Evolutionary conservation across 306 rosid species (phyloP), one percentile per base, ranked within the genome.

Genomic region (Casuarina equisetifolia): DNA sequence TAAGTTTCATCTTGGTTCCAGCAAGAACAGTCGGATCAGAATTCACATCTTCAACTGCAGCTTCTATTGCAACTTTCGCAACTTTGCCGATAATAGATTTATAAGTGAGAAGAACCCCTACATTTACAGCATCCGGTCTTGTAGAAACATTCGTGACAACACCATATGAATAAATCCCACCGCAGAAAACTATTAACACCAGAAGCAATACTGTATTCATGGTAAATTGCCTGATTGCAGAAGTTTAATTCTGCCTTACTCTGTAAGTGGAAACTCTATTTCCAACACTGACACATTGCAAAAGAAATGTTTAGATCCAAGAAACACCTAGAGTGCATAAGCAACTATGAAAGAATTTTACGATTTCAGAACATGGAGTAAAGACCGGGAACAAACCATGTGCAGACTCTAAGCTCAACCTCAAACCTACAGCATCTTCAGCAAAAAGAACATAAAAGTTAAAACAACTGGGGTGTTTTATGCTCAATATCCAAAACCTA

Each of bases 41-140:
- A 84, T 96, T 96, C 49, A 93, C 88, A 78, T 96, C 99, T 46
- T 83, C 73, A 10, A 91, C 72, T 0, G 99, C 99, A 70, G 96
- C 87, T 59, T 90, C 86, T 62, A 91, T 40, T 20, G 97, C 98
- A 59, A 89, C 57, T 83, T 79, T 87, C 59, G 90, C 81, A 82
- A 75, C 86, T 82, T 63, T 89, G 75, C 94, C 94, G 49, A 91
- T 70, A 82, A 82, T 78, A 42, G 97, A 81, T 45, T 72, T 53
- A 72, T 70, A 80, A 80, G 98, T 83, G 84, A 88, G 88, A 76
- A 96, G 80, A 50, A 88, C 86, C 75, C 99, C 99, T 74, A 96
- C 75, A 80, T 90, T 79, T 50, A 90, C 93, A 77, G 51, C 38
- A 57, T 80, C 87, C 9, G 98, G 99, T 74, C 79, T 79, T 17